Conservation (phyloP, 148 eudicot genomes). For the Persicaria tinctoria region DNA sequence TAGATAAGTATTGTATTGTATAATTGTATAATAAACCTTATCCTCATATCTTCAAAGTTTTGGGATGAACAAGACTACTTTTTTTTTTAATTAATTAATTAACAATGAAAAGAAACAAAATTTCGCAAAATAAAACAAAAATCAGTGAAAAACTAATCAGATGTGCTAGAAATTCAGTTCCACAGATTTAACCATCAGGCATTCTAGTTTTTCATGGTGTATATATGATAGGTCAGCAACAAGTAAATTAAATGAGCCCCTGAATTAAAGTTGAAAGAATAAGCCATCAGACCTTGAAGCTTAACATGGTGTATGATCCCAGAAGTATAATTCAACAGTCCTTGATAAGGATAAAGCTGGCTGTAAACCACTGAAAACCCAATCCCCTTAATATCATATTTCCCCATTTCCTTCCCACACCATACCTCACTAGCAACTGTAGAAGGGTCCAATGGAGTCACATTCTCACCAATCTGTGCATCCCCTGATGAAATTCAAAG, state of each 20-base stretch:
- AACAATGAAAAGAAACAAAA: not conserved
- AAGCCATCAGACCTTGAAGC: conserved; percentile 48
- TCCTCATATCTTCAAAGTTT: not conserved
- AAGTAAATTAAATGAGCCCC: not conserved
- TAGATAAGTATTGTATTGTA: no score
- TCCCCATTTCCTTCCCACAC: conserved; percentile 72
- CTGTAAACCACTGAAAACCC: conserved; percentile 66
- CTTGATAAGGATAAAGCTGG: conserved; percentile 79
- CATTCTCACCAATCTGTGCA: conserved; percentile 72
- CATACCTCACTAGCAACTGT: conserved; percentile 83
- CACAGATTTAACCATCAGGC: conserved; percentile 22
- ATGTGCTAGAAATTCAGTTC: not conserved
- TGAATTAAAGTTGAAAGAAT: not conserved
- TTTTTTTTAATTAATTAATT: not conserved
- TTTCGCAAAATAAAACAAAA: not conserved
- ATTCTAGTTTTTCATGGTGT: conserved; percentile 83
- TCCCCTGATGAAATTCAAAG: conserved; percentile 37
- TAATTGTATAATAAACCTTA: not conserved
- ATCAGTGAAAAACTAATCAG: not conserved
- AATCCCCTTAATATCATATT: conserved; percentile 36
- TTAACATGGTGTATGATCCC: conserved; percentile 91
- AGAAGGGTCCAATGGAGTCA: conserved; percentile 65
- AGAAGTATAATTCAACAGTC: conserved; percentile 78
- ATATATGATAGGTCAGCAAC: conserved; percentile 47
- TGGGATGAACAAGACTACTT: not conserved